These are phyloP conservation scores for Sphaerulina vaccinii DNA, from an alignment of 2,329 filamentous ascomycete genomes.

Conservation along the genomic window DNA sequence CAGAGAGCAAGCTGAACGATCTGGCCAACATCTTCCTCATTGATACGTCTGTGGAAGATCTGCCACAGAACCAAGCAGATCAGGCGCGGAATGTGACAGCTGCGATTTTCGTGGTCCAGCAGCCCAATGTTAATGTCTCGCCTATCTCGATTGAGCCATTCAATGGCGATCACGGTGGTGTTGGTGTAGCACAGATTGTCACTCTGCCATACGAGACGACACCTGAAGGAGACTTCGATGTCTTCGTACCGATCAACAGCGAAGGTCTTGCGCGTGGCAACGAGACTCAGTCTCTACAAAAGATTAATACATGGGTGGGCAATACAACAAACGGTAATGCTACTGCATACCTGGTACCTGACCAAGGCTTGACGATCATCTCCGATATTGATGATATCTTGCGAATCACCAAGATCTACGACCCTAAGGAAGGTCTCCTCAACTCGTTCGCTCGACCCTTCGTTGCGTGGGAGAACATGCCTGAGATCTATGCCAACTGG, in stretches of 20 bases:
- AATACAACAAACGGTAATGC: constrained; percentile 66
- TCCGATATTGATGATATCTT: constrained; percentile 80
- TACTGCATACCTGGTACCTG: constrained; percentile 73
- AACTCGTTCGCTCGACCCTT: constrained; percentile 75
- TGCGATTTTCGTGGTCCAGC: constrained; percentile 73
- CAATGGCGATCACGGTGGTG: constrained; percentile 49
- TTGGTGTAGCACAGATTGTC: constrained; percentile 57
- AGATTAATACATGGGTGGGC: constrained; percentile 66
- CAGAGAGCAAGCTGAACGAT: constrained; percentile 62
- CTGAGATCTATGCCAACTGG: constrained; percentile 75
- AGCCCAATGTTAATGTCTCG: constrained; percentile 59
- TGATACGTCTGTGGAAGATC: constrained; percentile 59
- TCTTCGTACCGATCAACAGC: constrained; percentile 64
- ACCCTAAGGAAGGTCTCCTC: constrained; percentile 69
- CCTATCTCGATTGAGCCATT: constrained; percentile 62
- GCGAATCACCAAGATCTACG: constrained; percentile 76
- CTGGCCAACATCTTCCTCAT: constrained; percentile 71
- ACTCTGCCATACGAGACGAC: constrained; percentile 67
- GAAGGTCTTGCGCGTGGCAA: constrained; percentile 64
- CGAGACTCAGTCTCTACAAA: constrained; percentile 62
- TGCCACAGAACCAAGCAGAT: constrained; percentile 59
- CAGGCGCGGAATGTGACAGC: constrained; percentile 73
- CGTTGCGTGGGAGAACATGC: constrained; percentile 75
- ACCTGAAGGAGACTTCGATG: constrained; percentile 68
- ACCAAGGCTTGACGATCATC: constrained; percentile 67